Conservation (phyloP, 257 asterid genomes). For the Plectranthus barbatus region DNA sequence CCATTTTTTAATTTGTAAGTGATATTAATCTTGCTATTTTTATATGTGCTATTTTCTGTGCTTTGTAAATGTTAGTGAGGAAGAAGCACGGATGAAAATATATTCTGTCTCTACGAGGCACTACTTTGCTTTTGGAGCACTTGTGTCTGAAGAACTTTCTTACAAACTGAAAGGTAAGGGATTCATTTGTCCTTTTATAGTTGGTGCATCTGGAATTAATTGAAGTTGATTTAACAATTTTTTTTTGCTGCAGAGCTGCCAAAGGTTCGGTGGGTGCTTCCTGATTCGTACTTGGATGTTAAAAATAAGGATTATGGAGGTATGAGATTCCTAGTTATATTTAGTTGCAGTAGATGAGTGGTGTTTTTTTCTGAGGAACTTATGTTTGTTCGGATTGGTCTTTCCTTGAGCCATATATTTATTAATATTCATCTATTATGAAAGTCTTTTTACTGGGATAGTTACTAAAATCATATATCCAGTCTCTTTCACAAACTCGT, state of each 20-base stretch:
- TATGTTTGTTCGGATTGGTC: neutral
- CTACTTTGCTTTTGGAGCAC: conserved; percentile 97
- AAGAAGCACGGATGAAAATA: conserved; percentile 90
- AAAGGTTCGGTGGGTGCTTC: conserved; percentile 88
- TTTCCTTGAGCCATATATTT: neutral
- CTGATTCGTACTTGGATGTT: conserved; percentile 93
- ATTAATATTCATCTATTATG: neutral
- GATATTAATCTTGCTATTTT: neutral
- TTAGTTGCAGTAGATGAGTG: neutral
- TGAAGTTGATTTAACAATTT: neutral
- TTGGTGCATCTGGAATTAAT: neutral
- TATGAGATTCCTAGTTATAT: conserved; percentile 14
- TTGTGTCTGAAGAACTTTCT: conserved; percentile 80
- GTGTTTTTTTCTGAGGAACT: neutral
- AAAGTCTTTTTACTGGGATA: neutral
- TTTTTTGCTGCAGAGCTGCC: conserved; percentile 53
- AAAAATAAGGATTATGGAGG: conserved; percentile 94
- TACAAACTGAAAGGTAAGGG: conserved; percentile 63
- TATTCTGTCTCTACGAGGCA: conserved; percentile 80
- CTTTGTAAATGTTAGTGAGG: conserved; percentile 42
- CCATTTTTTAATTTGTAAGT: neutral
- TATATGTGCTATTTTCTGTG: neutral
- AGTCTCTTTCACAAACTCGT: neutral
- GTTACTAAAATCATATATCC: neutral
- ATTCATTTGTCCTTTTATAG: neutral